These are phyloP conservation scores for Coriolopsis trogii DNA, from an alignment of 1,284 basidiomycete species.

Conservation along the genomic window DNA sequence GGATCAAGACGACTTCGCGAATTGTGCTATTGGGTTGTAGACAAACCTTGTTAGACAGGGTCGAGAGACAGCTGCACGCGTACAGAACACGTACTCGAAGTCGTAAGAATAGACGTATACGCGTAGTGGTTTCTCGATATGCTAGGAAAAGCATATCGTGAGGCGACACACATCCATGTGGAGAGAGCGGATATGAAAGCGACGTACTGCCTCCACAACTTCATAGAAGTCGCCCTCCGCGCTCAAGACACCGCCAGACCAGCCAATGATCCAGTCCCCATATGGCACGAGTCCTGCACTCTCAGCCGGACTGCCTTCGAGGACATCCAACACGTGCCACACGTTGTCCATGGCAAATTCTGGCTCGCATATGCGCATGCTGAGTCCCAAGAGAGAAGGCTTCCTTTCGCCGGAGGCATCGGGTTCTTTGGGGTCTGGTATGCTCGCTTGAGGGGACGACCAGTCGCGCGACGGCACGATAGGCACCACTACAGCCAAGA, in stretches of 20 bases:
- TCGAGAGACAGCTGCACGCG: slow-evolving; percentile 23
- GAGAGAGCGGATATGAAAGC: slow-evolving; percentile 13
- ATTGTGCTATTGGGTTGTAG: slow-evolving; percentile 64
- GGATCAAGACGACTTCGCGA: slow-evolving; percentile 89
- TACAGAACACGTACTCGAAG: slow-evolving; percentile 78
- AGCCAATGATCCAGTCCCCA: slow-evolving; percentile 91
- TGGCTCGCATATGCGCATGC: slow-evolving; percentile 90
- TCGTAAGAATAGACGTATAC: slow-evolving; percentile 98
- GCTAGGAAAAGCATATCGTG: slow-evolving; percentile 48
- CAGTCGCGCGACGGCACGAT: slow-evolving; percentile 86
- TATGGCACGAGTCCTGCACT: slow-evolving; percentile 85
- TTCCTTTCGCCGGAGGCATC: slow-evolving; percentile 49
- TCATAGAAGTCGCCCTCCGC: slow-evolving; percentile 98
- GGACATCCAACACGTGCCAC: slow-evolving; percentile 97
- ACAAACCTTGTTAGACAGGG: slow-evolving; percentile 13
- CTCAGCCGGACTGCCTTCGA: slow-evolving; percentile 96
- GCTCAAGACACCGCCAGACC: slow-evolving; percentile 91
- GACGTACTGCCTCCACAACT: slow-evolving; percentile 85
- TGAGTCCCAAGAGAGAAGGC: slow-evolving; percentile 88
- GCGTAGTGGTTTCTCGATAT: slow-evolving; percentile 89
- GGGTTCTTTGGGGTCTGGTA: slow-evolving; percentile 40
- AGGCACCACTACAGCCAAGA: slow-evolving; percentile 64
- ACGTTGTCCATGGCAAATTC: slow-evolving; percentile 89
- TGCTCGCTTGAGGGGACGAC: slow-evolving; percentile 53
- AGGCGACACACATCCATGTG: slow-evolving; percentile 2